Base-by-base conservation (phyloP, 2,329 filamentous ascomycete species). In the Amauroascus verrucosus region DNA sequence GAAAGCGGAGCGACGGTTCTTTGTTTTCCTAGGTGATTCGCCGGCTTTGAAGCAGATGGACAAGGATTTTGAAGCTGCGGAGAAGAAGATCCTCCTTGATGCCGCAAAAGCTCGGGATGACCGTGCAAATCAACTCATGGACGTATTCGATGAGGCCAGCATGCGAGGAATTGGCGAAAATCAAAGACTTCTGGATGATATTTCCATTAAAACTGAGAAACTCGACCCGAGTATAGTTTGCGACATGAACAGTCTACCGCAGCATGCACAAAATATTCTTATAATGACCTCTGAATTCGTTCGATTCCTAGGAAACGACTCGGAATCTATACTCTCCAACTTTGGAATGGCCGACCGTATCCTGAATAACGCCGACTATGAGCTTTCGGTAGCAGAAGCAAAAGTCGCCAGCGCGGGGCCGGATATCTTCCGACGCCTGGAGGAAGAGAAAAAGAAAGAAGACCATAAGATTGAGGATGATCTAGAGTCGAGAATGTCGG, bases 311-410 rank as follows among this genome's bases (percentile, higher is more conserved):
- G 60, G 65, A 26, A 55, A 63, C 58, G 72, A 75, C 54, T 75
- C 73, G 1, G 72, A 74, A 57, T 67, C 69, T 7, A 72, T 76
- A 26, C 63, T 76, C 14, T 68, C 65, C 40, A 69, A 65, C 20
- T 77, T 78, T 46, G 73, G 74, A 41, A 62, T 67, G 14, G 70
- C 75, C 2, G 77, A 80, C 56, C 68, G 72, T 47, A 62, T 69
- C 5, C 68, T 79, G 53, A 79, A 78, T 55, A 68, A 75, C 22
- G 72, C 75, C 1, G 75, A 78, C 54, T 75, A 77, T 50, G 72
- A 74, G 44, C 72, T 78, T 18, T 75, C 76, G n/a, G 74, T 79
- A 48, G 75, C 76, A 33, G 72, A 77, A 59, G 77, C 76, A 2
- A 70, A 67, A 49, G 70, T 72, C 33, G 68, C 75, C 16, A 70